These are phyloP conservation scores for Trametes hirsuta DNA, from an alignment of 1,284 basidiomycete species.

Conservation along the genomic window DNA sequence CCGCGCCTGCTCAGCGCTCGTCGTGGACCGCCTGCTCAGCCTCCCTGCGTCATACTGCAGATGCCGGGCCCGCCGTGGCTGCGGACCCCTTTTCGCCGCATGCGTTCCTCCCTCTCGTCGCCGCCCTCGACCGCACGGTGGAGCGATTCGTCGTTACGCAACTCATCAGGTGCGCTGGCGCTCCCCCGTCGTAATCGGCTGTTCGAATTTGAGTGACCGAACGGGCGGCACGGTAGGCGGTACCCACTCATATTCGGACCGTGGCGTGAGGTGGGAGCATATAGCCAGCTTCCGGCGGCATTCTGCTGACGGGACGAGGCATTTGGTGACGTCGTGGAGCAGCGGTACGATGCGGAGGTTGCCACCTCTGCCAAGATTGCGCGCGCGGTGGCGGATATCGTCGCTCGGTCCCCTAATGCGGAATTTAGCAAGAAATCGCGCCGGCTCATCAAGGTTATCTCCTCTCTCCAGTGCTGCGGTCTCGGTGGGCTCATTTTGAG, in stretches of 20 bases:
- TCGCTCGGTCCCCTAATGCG: constrained; percentile 52
- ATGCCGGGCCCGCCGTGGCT: constrained; percentile 7
- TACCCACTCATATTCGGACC: constrained; percentile 77
- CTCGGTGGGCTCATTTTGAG: not conserved
- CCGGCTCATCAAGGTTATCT: constrained; percentile 51
- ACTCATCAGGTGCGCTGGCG: constrained; percentile 54
- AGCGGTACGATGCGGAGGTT: constrained; percentile 63
- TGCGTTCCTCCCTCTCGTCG: constrained; percentile 30
- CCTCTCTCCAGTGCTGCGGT: not conserved
- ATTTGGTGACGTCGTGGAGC: constrained; percentile 1
- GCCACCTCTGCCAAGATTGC: constrained; percentile 53
- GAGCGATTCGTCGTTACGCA: constrained; percentile 59
- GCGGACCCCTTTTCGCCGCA: constrained; percentile 30
- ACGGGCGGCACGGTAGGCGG: constrained; percentile 45
- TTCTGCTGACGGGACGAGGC: not conserved
- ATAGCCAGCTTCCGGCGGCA: constrained; percentile 6
- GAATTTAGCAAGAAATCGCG: constrained; percentile 48
- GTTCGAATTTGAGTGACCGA: constrained; percentile 1
- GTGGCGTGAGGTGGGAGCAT: constrained; percentile 54
- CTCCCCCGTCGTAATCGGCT: not conserved
- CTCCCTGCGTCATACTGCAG: constrained; percentile 2
- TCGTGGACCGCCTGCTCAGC: not conserved
- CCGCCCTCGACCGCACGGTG: constrained; percentile 53
- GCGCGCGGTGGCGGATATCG: constrained; percentile 53
- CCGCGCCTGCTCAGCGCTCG: not conserved